Base-by-base conservation (phyloP, 352 stramenopile genomes). In the Pythium grandisporangium region DNA sequence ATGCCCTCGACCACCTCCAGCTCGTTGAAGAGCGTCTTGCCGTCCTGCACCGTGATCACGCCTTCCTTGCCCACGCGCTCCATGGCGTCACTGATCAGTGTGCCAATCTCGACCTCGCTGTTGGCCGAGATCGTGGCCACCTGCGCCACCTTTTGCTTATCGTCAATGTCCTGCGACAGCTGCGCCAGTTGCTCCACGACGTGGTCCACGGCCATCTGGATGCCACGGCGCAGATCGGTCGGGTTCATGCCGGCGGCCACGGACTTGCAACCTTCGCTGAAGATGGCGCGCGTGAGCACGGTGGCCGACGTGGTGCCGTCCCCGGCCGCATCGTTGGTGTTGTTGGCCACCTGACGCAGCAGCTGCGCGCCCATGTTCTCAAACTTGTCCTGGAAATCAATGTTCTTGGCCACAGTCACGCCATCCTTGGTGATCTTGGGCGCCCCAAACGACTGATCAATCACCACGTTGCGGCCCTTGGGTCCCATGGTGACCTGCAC, bases 1-100 rank as follows among this genome's bases (percentile, higher is more conserved):
- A 99, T 99, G 51, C 97, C 97, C 60, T 99, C 97, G 6, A 99
- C 96, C 37, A 99, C 96, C 64, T 99, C 96, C 21, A 99, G 77
- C 73, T 99, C 96, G 78, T 99, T 98, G 55, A 97, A 93, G 40
- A 99, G 66, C 21, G 96, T 99, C 84, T 99, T 99, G 51, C 96
- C 96, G 70, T 99, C 97, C 77, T 99, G 93, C 25, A 97, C 87
- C 14, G 92, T 98, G 70, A 98, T 98, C 22, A 98, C 94, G 45
- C 97, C 97, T 54, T 99, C 96, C 69, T 99, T 99, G 53, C 96
- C 96, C 22, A 99, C 97, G 40, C 95, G 81, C 70, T 99, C 96
- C 96, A 99, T 99, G 51, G 97, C 97, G 63, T 98, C 96, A 37
- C 74, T 87, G 61, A 99, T 99, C 26, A 99, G 75, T 43, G 84